Percentiles rank a stretch among this genome's conserved stretches.
These are phyloP conservation scores for Emericellopsis terricola DNA, from an alignment of 495 filamentous ascomycete species.

Conservation along the genomic window DNA sequence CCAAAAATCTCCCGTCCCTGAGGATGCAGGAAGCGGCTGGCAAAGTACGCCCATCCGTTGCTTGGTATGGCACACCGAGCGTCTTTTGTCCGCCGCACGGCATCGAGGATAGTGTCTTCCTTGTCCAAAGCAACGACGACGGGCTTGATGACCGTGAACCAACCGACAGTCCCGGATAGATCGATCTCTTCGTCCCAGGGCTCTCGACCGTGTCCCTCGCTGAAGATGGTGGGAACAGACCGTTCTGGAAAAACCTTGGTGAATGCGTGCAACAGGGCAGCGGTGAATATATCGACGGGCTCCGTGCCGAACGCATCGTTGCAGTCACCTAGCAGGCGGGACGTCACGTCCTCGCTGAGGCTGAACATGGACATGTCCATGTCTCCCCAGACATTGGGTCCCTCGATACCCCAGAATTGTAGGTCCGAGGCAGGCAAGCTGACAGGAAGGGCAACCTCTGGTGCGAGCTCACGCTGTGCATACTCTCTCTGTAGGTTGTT, in stretches of 20 bases:
- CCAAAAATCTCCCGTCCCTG: background rate
- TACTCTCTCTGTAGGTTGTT: constrained; percentile 23
- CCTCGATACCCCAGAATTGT: constrained; percentile 28
- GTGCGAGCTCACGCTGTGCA: constrained; percentile 9
- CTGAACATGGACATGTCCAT: constrained; percentile 27
- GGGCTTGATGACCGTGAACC: constrained; percentile 27
- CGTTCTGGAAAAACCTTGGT: constrained; percentile 34
- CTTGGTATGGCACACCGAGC: background rate
- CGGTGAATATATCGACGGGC: constrained; percentile 28
- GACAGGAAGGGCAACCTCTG: constrained; percentile 11
- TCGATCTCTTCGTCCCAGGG: constrained; percentile 16
- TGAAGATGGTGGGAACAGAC: constrained; percentile 32
- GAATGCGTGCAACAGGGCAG: constrained; percentile 30
- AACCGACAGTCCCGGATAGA: constrained; percentile 28
- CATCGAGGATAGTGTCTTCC: background rate
- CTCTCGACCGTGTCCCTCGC: constrained; percentile 27
- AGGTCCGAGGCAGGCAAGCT: constrained; percentile 16
- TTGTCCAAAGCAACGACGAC: constrained; percentile 2
- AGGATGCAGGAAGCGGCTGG: background rate
- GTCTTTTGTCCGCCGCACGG: background rate
- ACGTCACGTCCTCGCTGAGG: constrained; percentile 23
- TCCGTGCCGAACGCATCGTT: constrained; percentile 27
- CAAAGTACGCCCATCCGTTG: background rate
- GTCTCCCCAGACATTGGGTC: too few relatives aligned
- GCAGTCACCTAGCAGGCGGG: constrained; percentile 21